A percentile compares a stretch with the other conserved stretches of the same genome.
Evolutionary conservation across 2,329 filamentous ascomycete genomes (phyloP).

Genomic region (Aaosphaeria pasadenensis): DNA sequence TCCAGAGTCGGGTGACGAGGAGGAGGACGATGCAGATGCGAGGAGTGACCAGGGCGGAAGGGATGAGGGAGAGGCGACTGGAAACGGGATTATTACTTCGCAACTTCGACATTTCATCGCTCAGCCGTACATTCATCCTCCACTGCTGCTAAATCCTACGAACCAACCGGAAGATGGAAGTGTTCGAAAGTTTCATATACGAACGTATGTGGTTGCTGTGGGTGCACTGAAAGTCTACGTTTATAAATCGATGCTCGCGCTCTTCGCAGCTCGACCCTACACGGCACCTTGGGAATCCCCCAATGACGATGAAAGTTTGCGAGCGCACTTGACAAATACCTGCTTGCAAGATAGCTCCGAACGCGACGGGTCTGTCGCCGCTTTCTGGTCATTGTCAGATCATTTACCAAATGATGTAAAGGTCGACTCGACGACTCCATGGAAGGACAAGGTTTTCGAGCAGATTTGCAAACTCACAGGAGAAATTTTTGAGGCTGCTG

Average conservation of each 20-base stretch:
- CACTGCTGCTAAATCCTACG: constrained; percentile 63
- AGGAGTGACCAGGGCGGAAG: constrained; percentile 33
- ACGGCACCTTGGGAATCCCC: constrained; percentile 54
- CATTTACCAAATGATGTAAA: constrained; percentile 2
- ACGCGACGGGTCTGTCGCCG: constrained; percentile 63
- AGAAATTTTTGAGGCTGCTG: constrained; percentile 83
- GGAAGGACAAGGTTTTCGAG: constrained; percentile 62
- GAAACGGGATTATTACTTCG: constrained; percentile 69
- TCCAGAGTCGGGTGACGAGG: constrained; percentile 61
- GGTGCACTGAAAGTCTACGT: constrained; percentile 80
- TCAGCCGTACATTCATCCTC: constrained; percentile 90
- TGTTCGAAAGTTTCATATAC: constrained; percentile 87
- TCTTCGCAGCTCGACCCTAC: constrained; percentile 81
- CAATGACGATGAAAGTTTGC: constrained; percentile 48
- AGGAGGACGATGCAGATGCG: constrained; percentile 32
- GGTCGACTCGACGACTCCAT: constrained; percentile 24
- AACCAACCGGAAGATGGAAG: constrained; percentile 1
- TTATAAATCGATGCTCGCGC: constrained; percentile 85
- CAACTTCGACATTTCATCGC: constrained; percentile 95
- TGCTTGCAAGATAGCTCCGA: constrained; percentile 69
- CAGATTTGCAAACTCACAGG: constrained; percentile 74
- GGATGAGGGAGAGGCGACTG: constrained; percentile 35
- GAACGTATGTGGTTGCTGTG: constrained; percentile 81
- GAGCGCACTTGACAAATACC: constrained; percentile 88
- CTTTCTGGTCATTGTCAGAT: constrained; percentile 69